Conservation (phyloP, 1,139 yeast species). For the Blastobotrys ciferrii region DNA sequence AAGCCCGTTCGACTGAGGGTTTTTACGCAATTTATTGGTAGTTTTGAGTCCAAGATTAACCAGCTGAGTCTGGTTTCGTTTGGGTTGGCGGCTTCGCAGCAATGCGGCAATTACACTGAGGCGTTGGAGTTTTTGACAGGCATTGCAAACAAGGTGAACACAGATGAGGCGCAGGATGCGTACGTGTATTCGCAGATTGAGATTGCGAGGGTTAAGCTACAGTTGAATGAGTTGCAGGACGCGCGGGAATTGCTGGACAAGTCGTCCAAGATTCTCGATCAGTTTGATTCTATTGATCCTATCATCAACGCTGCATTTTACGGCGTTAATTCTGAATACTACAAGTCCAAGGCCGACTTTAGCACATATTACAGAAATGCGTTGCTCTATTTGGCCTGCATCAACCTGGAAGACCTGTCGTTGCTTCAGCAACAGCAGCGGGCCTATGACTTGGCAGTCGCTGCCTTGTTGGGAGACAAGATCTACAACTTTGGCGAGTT, state of each 20-base stretch:
- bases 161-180: conserved; percentile 46
- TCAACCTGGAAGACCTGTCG: conserved; percentile 52
- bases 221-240: conserved; percentile 54
- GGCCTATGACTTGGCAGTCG: conserved; percentile 78
- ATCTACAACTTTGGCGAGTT: conserved; percentile 96
- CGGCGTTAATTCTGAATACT: conserved; percentile 73
- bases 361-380: conserved; percentile 73
- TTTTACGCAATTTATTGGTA: conserved; percentile 66
- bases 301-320: conserved; percentile 81
- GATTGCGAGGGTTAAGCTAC: conserved; percentile 67
- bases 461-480: conserved; percentile 88
- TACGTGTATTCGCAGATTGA: conserved; percentile 70
- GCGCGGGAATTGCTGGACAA: conserved; percentile 70
- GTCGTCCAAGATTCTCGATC: conserved; percentile 57
- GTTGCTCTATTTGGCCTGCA: conserved; percentile 60
- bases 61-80: conserved; percentile 77
- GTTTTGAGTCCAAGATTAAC: conserved; percentile 70
- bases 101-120: conserved; percentile 47
- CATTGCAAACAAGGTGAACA: conserved; percentile 50
- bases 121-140: conserved; percentile 56
- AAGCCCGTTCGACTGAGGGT: conserved; percentile 59
- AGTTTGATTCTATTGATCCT: conserved; percentile 59
- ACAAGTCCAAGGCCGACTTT: conserved; percentile 73
- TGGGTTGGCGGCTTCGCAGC: conserved; percentile 57
- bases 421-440: conserved; percentile 54